A percentile compares a stretch with the other conserved stretches of the same genome.
Evolutionary conservation across 2,329 filamentous ascomycete species (phyloP).

Genomic region (Hymenoscyphus scutula): DNA sequence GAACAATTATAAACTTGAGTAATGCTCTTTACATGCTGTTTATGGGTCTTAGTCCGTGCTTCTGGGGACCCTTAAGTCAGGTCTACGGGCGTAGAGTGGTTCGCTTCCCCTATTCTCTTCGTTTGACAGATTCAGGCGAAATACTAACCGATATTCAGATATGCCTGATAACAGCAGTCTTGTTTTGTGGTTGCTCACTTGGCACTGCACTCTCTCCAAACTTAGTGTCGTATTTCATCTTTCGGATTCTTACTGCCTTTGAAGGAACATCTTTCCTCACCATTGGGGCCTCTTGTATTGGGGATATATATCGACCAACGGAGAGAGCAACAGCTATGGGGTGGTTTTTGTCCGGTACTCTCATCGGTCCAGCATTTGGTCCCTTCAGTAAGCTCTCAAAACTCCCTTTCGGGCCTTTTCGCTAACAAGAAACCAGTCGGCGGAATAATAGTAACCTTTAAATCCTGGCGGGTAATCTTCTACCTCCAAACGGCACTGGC

Average conservation of each 20-base stretch:
- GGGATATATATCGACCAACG: conserved; percentile 63
- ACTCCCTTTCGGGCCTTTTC: not conserved
- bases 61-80: conserved; percentile 72
- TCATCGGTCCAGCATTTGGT: conserved; percentile 70
- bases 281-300: conserved; percentile 67
- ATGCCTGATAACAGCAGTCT: conserved; percentile 55
- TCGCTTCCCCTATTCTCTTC: conserved; percentile 32
- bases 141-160: conserved; percentile 40
- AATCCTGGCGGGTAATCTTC: conserved; percentile 72
- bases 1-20: conserved; percentile 67
- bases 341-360: conserved; percentile 69
- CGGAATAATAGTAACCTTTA: conserved; percentile 74
- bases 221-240: conserved; percentile 68
- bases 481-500: conserved; percentile 72
- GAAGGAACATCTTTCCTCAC: conserved; percentile 73
- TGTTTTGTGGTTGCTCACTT: conserved; percentile 69
- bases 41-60: conserved; percentile 68
- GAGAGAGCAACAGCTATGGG: conserved; percentile 70
- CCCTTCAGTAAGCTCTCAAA: conserved; percentile 46
- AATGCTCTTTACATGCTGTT: conserved; percentile 74
- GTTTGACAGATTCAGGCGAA: not conserved
- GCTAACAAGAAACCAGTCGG: conserved; percentile 38
- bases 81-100: conserved; percentile 60
- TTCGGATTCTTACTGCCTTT: conserved; percentile 71
- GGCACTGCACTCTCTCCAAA: conserved; percentile 72